These are phyloP conservation scores for Dendrobium nobile DNA, from an alignment of 106 monocot species.

Conservation along the genomic window DNA sequence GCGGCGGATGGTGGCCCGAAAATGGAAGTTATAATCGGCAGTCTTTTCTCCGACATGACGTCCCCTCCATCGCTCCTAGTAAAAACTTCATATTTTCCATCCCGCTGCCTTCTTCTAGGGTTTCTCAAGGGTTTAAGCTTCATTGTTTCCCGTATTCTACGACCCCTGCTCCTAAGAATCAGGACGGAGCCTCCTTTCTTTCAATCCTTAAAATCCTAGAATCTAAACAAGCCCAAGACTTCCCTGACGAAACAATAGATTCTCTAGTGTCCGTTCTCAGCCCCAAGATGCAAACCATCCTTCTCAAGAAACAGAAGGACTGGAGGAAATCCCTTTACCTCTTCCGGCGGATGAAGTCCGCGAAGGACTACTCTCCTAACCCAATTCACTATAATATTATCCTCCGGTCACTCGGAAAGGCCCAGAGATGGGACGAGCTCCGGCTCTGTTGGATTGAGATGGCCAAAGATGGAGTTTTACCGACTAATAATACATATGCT, in stretches of 20 bases:
- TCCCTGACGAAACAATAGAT: slow-evolving; percentile 17
- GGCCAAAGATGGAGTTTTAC: slow-evolving; percentile 47
- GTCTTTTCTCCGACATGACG: neutral
- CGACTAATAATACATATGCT: slow-evolving; percentile 68
- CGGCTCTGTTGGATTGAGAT: slow-evolving; percentile 59
- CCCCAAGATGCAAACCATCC: slow-evolving; percentile 62
- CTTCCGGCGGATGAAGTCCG: slow-evolving; percentile 35
- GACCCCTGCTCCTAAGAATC: neutral
- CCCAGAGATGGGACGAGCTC: slow-evolving; percentile 62
- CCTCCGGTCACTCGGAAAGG: slow-evolving; percentile 49
- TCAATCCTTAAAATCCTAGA: slow-evolving; percentile 15
- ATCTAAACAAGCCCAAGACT: neutral
- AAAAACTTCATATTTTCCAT: neutral
- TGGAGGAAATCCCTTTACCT: slow-evolving; percentile 39
- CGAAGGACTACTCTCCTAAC: slow-evolving; percentile 40
- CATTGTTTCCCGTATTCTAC: neutral
- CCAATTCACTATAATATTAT: slow-evolving; percentile 79
- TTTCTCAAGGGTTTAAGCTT: slow-evolving; percentile 8
- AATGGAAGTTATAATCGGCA: neutral
- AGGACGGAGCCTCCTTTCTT: neutral
- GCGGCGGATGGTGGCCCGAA: neutral
- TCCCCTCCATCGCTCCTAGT: slow-evolving; percentile 4
- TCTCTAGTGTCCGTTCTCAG: slow-evolving; percentile 24
- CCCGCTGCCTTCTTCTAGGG: neutral
- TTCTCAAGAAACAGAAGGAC: slow-evolving; percentile 48